These are phyloP conservation scores for Cladobotryum mycophilum DNA, from an alignment of 2,329 filamentous ascomycete genomes.

Conservation along the genomic window DNA sequence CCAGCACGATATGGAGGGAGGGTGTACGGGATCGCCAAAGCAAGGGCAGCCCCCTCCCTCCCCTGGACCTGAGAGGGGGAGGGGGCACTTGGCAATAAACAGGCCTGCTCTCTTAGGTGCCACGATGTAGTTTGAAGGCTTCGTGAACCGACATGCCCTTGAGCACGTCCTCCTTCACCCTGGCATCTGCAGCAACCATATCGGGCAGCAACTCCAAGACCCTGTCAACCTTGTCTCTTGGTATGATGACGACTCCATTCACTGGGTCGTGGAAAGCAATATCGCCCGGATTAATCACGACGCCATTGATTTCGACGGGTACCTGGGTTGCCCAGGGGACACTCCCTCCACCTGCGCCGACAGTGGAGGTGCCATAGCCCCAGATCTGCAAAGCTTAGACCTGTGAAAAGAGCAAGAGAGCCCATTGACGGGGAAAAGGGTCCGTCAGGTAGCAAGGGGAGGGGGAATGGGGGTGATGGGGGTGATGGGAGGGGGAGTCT, in stretches of 20 bases:
- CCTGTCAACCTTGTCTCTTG: conserved; percentile 50
- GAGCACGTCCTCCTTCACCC: conserved; percentile 59
- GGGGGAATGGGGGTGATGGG: not conserved
- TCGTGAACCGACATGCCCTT: conserved; percentile 57
- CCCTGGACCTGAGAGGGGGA: no score
- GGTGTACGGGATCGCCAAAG: no score
- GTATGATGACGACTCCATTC: conserved; percentile 67
- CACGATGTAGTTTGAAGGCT: conserved; percentile 56
- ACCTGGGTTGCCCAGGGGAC: conserved; percentile 49
- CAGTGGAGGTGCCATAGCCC: conserved; percentile 49
- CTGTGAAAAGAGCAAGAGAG: conserved; percentile 1
- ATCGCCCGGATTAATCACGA: conserved; percentile 49
- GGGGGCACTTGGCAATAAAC: no score
- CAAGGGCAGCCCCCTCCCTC: no score
- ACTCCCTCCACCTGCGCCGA: conserved; percentile 51
- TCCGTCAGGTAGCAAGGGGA: not conserved
- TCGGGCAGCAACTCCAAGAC: conserved; percentile 55
- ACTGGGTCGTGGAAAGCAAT: conserved; percentile 62
- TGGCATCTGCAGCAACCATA: conserved; percentile 46
- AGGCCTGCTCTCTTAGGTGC: conserved; percentile 14
- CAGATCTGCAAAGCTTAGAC: conserved; percentile 39
- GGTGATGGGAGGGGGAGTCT: not conserved
- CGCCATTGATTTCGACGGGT: conserved; percentile 37
- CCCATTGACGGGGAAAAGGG: not conserved
- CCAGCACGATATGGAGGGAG: no score